Base-by-base conservation (phyloP, 2,329 filamentous ascomycete genomes). In the Colletotrichum sp. region DNA sequence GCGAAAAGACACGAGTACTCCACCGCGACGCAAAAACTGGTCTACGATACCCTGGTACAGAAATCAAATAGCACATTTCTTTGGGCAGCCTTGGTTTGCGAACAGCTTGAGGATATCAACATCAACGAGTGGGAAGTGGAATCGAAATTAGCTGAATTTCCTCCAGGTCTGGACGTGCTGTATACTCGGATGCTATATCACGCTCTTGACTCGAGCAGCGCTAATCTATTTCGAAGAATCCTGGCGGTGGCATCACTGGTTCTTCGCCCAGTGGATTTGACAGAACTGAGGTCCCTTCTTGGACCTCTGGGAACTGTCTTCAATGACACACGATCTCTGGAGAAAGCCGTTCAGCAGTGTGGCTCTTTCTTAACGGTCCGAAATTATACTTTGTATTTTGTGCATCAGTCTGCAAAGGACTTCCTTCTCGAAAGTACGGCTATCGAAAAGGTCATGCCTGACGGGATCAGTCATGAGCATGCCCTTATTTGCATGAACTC, bases 401-500 rank as follows among this genome's bases (percentile, higher is more conserved):
- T 88, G 0, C 86, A 89, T 72, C 84, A 87, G 72, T 88, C 86
- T 9, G 86, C 85, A 3, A 87, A 87, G 71, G 87, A 89, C 44
- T 87, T 81, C 77, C 69, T 88, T 4, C 28, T 75, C 8, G 34
- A 76, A 21, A 68, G 79, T 5, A 77, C 15, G 4, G 2, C 76
- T 72, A 34, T 52, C 18, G 13, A 67, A 21, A 68, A 78, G n/a
- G 77, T 86, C 15, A 84, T 86, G 75, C 81, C 81, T 15, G 55
- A 39, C 59, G 81, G 84, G 2, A 36, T 71, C 8, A 39, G 70
- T 21, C 55, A 79, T 12, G 75, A 78, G 15, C 84, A 88, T 65
- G 49, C 79, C 12, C 6, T 2, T 0, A 81, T 88, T 5, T 83
- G 84, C 60, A 79, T 68, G 2, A 79, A 77, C 24, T 88, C 85